These are phyloP conservation scores for Candida patagonica DNA, from an alignment of 805 yeast species.

Conservation along the genomic window DNA sequence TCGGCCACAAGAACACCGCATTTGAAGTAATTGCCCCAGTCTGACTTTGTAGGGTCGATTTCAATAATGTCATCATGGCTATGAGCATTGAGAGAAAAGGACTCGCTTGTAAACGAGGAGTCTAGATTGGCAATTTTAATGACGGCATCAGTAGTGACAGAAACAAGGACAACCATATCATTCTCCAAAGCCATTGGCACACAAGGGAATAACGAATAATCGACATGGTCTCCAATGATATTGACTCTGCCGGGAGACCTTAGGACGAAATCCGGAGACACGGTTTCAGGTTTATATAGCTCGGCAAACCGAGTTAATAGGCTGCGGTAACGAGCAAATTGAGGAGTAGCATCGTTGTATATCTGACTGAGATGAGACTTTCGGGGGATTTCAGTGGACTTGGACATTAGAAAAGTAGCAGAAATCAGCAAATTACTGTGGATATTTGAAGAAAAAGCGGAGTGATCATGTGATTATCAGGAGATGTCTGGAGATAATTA, in stretches of 20 bases:
- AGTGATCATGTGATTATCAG: no score
- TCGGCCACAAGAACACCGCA: constrained; percentile 57
- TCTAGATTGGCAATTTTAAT: constrained; percentile 31
- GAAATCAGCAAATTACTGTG: not conserved
- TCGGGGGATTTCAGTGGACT: constrained; percentile 10
- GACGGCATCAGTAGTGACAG: constrained; percentile 19
- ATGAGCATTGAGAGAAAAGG: constrained; percentile 7
- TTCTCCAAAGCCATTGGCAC: constrained; percentile 65
- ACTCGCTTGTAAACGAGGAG: constrained; percentile 17
- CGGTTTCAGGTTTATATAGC: constrained; percentile 9
- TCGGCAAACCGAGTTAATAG: constrained; percentile 15
- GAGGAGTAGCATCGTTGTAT: constrained; percentile 16
- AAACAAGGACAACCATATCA: constrained; percentile 46
- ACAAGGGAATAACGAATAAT: constrained; percentile 56
- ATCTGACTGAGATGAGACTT: constrained; percentile 12
- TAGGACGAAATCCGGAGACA: constrained; percentile 37
- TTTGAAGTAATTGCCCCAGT: constrained; percentile 63
- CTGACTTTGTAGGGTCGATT: constrained; percentile 42
- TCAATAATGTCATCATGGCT: constrained; percentile 19
- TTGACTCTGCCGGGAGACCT: constrained; percentile 74
- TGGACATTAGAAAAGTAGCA: not conserved
- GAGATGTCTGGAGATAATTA: no score
- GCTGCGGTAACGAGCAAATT: constrained; percentile 13
- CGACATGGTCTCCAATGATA: constrained; percentile 67
- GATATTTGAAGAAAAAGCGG: no score